These are phyloP conservation scores for Quercus rubra DNA, from an alignment of 306 rosid genomes.

Conservation along the genomic window DNA sequence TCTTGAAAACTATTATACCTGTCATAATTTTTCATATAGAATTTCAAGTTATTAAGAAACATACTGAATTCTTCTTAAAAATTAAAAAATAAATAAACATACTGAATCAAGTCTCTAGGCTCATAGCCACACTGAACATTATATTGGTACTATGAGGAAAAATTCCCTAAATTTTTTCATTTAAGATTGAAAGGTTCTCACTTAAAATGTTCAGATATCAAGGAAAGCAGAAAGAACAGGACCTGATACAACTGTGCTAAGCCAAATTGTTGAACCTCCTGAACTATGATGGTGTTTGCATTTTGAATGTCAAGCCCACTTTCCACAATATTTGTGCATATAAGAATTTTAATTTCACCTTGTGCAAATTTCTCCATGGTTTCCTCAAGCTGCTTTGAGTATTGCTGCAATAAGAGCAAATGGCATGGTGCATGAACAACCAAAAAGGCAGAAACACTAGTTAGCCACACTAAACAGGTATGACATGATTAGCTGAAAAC, in stretches of 20 bases:
- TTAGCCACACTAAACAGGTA: neutral
- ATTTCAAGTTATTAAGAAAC: neutral
- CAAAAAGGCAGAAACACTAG: neutral
- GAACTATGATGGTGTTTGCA: constrained; percentile 94
- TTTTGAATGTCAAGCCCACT: constrained; percentile 99
- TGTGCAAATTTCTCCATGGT: constrained; percentile 85
- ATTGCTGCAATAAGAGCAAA: constrained; percentile 58
- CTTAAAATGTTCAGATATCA: neutral
- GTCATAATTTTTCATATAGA: neutral
- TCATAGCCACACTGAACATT: neutral
- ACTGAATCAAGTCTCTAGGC: neutral
- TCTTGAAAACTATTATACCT: neutral
- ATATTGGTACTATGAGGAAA: neutral
- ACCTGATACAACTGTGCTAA: constrained; percentile 98
- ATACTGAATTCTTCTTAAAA: too few species aligned
- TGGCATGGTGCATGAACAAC: constrained; percentile 2
- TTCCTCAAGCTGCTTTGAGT: constrained; percentile 86
- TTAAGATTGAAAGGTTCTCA: neutral
- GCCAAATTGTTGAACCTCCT: constrained; percentile 97
- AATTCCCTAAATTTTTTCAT: neutral
- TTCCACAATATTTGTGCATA: constrained; percentile 90
- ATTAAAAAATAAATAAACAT: neutral
- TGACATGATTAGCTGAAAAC: neutral
- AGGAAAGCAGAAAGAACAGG: constrained; percentile 29
- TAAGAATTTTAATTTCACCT: constrained; percentile 79